Percentiles rank a stretch among this genome's conserved stretches.
phyloP scores from a whole-genome alignment of 495 filamentous ascomycete genomes.

The Terfezia claveryi region DNA sequence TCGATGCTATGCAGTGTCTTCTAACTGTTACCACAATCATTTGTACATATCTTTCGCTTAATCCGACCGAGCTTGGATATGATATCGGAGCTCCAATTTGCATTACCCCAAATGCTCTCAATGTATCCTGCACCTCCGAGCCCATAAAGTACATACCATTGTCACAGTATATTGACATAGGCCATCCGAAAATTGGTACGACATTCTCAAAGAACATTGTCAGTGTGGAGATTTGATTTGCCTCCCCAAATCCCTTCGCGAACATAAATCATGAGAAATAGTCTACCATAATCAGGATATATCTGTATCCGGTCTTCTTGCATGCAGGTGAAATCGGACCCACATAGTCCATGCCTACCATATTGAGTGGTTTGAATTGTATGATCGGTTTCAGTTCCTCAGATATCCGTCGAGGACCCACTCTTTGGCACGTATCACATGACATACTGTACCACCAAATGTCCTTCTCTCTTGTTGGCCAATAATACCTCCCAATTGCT shows the following conservation, averaged over 20 bases:
- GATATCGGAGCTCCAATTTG: too few species aligned
- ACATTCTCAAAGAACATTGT: background rate
- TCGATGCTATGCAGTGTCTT: background rate
- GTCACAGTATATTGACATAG: background rate
- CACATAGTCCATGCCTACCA: conserved; percentile 1
- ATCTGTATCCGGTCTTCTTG: background rate
- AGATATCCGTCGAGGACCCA: background rate
- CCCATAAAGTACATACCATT: conserved; percentile 1
- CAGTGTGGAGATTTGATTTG: background rate
- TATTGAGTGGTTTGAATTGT: background rate
- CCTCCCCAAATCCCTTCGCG: conserved; percentile 35
- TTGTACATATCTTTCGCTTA: background rate
- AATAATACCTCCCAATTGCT: background rate
- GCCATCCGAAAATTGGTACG: background rate
- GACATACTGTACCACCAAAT: background rate
- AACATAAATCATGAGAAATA: conserved; percentile 23
- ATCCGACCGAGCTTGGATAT: too few species aligned
- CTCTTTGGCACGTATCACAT: background rate
- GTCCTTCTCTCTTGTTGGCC: background rate
- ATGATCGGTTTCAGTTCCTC: background rate
- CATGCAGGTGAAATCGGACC: background rate
- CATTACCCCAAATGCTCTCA: too few species aligned
- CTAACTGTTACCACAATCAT: background rate
- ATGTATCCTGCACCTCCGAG: too few species aligned
- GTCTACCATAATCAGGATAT: conserved; percentile 1